Percentiles rank a stretch among this genome's conserved stretches.
Evolutionary conservation across 768 basidiomycete genomes (phyloP).

Genomic region (Gyrodon lividus): DNA sequence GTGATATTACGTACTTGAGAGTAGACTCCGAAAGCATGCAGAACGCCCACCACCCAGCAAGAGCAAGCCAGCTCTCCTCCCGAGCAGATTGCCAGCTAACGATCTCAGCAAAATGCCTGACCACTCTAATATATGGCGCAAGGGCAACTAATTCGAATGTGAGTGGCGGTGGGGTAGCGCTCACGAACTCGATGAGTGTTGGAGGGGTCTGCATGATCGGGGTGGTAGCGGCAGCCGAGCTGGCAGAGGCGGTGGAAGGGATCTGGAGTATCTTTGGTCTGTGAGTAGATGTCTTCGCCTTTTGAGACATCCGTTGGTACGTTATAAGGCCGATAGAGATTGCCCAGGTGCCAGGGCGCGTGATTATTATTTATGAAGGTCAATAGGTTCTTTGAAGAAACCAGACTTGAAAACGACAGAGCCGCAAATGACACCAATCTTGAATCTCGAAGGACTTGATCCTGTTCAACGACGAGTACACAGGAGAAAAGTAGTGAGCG

Average conservation of each 20-base stretch:
- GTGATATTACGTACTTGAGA: constrained; percentile 43
- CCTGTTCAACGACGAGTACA: neutral
- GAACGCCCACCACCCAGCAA: constrained; percentile 75
- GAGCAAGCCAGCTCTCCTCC: constrained; percentile 63
- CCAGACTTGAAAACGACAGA: neutral
- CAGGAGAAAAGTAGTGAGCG: neutral
- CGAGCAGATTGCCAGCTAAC: constrained; percentile 55
- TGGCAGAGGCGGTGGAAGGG: constrained; percentile 4
- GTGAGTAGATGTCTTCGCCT: neutral
- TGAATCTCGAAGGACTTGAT: neutral
- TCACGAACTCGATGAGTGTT: constrained; percentile 47
- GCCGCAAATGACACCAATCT: neutral
- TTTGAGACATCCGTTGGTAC: neutral
- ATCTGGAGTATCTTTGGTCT: constrained; percentile 16
- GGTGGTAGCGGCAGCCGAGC: neutral
- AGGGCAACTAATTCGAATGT: constrained; percentile 61
- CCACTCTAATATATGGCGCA: constrained; percentile 47
- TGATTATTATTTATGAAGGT: neutral
- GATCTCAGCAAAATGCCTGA: constrained; percentile 46
- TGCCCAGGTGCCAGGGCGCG: too few relatives aligned
- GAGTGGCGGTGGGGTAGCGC: constrained; percentile 60
- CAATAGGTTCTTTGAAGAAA: neutral
- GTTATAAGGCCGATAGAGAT: neutral
- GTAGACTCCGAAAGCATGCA: constrained; percentile 58
- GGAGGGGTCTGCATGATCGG: constrained; percentile 5